Conservation (phyloP, 169 alveolate species). For the Neospora caninum region DNA sequence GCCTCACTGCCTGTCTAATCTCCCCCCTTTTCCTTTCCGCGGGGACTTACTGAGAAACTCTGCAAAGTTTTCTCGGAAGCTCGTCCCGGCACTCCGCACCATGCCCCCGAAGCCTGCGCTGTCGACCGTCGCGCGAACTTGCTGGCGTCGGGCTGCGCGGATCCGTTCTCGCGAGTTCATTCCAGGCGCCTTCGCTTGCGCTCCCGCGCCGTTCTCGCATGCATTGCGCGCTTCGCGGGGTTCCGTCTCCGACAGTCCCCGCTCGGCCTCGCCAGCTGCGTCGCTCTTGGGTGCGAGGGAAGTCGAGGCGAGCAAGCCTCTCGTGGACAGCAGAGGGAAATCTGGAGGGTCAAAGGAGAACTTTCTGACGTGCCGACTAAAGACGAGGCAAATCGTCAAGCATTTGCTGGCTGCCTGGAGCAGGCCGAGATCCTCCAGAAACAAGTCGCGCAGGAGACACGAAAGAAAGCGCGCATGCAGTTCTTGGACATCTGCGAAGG, state of each 20-base stretch:
- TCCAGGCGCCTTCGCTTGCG: background rate
- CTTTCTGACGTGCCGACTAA: constrained; percentile 4
- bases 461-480: constrained; percentile 1
- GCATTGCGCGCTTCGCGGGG: background rate
- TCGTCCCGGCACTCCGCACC: background rate
- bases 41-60: background rate
- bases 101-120: background rate
- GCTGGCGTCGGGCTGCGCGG: background rate
- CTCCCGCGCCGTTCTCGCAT: background rate
- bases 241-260: no score
- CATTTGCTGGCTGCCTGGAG: constrained; percentile 6
- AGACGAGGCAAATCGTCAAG: constrained; percentile 33
- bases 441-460: background rate
- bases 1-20: background rate
- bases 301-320: background rate
- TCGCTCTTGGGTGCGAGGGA: no score
- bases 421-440: background rate
- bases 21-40: background rate
- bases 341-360: background rate
- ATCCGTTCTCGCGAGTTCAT: background rate
- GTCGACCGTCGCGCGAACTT: background rate
- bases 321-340: background rate
- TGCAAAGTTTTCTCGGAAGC: background rate
- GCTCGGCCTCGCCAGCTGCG: no score
- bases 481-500: background rate